These are phyloP conservation scores for Apophysomyces trapeziformis DNA, from an alignment of 371 early-diverging fungal species.

Conservation along the genomic window DNA sequence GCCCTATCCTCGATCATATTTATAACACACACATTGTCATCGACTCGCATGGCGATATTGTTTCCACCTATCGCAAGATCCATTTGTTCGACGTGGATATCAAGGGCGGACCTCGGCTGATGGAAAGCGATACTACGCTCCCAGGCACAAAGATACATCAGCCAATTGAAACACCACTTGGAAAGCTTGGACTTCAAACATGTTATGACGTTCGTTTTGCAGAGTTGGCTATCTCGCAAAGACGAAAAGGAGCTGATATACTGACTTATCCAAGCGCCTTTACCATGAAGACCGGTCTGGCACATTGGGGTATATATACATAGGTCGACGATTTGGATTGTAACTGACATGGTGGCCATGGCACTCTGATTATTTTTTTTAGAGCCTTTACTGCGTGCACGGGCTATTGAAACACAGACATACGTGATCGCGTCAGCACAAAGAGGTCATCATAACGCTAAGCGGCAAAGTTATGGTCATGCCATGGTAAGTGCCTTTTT, in stretches of 20 bases:
- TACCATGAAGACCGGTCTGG: conserved; percentile 79
- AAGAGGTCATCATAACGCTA: conserved; percentile 76
- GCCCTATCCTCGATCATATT: conserved; percentile 20
- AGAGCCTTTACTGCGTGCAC: conserved; percentile 77
- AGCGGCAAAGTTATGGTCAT: conserved; percentile 78
- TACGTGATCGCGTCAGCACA: conserved; percentile 79
- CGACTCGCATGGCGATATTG: conserved; percentile 59
- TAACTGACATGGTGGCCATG: not conserved
- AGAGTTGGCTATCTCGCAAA: conserved; percentile 64
- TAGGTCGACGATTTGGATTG: not conserved
- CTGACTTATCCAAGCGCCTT: conserved; percentile 89
- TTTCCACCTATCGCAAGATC: conserved; percentile 71
- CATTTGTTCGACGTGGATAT: conserved; percentile 84
- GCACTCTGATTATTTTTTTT: not conserved
- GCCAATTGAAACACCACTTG: conserved; percentile 72
- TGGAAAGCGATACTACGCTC: conserved; percentile 68
- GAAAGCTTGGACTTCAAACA: conserved; percentile 69
- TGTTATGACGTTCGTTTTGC: conserved; percentile 91
- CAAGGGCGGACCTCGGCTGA: conserved; percentile 58
- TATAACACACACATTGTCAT: conserved; percentile 79
- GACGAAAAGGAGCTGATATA: conserved; percentile 70
- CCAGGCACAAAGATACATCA: conserved; percentile 55
- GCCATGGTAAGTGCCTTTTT: conserved; percentile 62
- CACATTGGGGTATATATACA: conserved; percentile 77
- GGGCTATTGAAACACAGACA: conserved; percentile 87